Evolutionary conservation across 2,329 filamentous ascomycete species (phyloP).

Genomic region (Sclerotinia minor): DNA sequence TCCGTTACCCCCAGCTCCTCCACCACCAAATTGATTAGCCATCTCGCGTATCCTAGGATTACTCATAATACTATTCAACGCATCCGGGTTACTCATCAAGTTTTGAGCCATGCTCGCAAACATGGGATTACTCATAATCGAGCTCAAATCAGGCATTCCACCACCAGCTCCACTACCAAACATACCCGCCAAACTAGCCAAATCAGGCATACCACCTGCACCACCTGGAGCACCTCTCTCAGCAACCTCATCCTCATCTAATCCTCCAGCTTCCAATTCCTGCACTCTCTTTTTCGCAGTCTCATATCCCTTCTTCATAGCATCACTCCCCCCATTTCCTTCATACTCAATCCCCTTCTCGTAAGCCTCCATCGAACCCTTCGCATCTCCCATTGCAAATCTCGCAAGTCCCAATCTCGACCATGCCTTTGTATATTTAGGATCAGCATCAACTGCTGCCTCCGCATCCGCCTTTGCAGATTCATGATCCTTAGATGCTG

Average conservation of each 20-base stretch:
- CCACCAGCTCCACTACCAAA: slow-evolving; percentile 67
- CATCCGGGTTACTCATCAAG: slow-evolving; percentile 93
- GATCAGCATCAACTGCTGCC: slow-evolving; percentile 82
- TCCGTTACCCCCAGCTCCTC: slow-evolving; percentile 51
- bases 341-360: slow-evolving; percentile 89
- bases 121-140: slow-evolving; percentile 97
- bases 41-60: slow-evolving; percentile 88
- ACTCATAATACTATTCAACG: slow-evolving; percentile 89
- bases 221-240: slow-evolving; percentile 52
- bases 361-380: slow-evolving; percentile 94
- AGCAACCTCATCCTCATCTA: slow-evolving; percentile 51
- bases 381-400: slow-evolving; percentile 87
- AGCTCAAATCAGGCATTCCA: slow-evolving; percentile 83
- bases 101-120: slow-evolving; percentile 96
- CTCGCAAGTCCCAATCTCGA: slow-evolving; percentile 86
- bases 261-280: slow-evolving; percentile 62
- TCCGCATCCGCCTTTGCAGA: slow-evolving; percentile 86
- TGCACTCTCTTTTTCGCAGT: slow-evolving; percentile 86
- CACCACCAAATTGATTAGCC: slow-evolving; percentile 74
- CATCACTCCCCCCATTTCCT: slow-evolving; percentile 89
- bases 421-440: slow-evolving; percentile 97
- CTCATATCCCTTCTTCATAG: slow-evolving; percentile 96
- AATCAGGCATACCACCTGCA: slow-evolving; percentile 66
- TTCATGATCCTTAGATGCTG: slow-evolving; percentile 78
- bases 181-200: slow-evolving; percentile 71